phyloP scores from a whole-genome alignment of 306 rosid genomes.

The Vicia sativa region DNA sequence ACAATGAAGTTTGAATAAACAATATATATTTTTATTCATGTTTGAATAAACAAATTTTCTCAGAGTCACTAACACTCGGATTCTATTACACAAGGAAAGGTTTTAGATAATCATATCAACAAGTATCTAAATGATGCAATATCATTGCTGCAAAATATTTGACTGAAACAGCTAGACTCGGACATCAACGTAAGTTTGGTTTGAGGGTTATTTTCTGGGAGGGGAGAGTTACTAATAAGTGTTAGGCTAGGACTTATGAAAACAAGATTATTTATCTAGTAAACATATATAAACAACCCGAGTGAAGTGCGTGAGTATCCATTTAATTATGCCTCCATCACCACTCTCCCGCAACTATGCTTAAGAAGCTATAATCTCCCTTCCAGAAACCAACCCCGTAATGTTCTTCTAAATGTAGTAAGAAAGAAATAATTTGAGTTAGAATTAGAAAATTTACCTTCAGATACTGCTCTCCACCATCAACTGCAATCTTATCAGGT shows the following conservation, averaged over 20 bases:
- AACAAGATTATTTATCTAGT: background rate
- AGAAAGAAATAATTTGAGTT: background rate
- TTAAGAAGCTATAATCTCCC: conserved; percentile 14
- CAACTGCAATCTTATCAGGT: conserved; percentile 98
- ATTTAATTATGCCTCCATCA: conserved; percentile 22
- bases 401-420: background rate
- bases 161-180: conserved; percentile 10
- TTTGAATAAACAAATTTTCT: background rate
- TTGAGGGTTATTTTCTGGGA: background rate
- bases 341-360: conserved; percentile 25
- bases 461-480: conserved; percentile 91
- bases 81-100: background rate
- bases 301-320: conserved; percentile 6
- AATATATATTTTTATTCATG: too few relatives aligned
- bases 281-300: conserved; percentile 17
- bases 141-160: conserved; percentile 10
- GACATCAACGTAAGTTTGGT: conserved; percentile 6
- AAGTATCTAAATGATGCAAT: conserved; percentile 4
- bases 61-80: background rate
- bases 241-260: background rate
- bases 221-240: background rate
- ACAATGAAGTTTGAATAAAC: conserved; percentile 5
- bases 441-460: conserved; percentile 60
- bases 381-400: conserved; percentile 30
- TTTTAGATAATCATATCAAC: conserved; percentile 2